Base-by-base conservation (phyloP, 225 moss, liverwort and hornwort genomes). In the Antitrichia curtipendula region DNA sequence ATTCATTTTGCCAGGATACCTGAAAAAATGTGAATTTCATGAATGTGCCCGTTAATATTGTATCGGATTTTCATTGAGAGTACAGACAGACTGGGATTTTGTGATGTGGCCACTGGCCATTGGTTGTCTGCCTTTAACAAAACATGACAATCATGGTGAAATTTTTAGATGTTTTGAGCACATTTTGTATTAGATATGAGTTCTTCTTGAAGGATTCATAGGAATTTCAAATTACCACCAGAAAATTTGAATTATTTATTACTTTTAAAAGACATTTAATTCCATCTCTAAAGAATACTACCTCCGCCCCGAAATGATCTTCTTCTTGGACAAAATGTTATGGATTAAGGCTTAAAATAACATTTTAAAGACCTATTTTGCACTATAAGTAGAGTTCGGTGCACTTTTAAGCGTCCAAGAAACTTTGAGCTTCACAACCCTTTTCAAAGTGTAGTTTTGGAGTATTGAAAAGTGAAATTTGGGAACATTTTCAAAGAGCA, bases 201-300 rank as follows among this genome's bases (percentile, higher is more conserved):
- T 68, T 68, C 40, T 24, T 1, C 2, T 68, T 24, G 4, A 25
- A 70, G 41, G 15, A 70, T 41, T 41, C 15, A 7, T 13, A 25
- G 3, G 5, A 36, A 24, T 24, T 69, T 24, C 69, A 40, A 40
- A 22, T 23, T 38, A 23, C 12, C 3, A 38, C 13, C 10, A 12
- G 7, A 38, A 22, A 4, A 15, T 8, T 8, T 25, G 8, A n/a
- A n/a, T n/a, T n/a, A 8, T 25, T 12, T 5, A 8, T 6, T 15
- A 70, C 5, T 8, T 1, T 0, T 7, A 41, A 6, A 14, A 70
- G 8, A 41, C 1, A 24, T 25, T 3, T 21, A 8, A 40, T 38
- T 69, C 7, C 69, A 69, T 40, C 69, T 24, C 4, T 69, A 0
- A 3, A 23, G 40, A 66, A 64, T n/a, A n/a, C n/a, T n/a, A n/a